Evolutionary conservation across 2,329 filamentous ascomycete species (phyloP).

Genomic region (Pseudogymnoascus sp.): DNA sequence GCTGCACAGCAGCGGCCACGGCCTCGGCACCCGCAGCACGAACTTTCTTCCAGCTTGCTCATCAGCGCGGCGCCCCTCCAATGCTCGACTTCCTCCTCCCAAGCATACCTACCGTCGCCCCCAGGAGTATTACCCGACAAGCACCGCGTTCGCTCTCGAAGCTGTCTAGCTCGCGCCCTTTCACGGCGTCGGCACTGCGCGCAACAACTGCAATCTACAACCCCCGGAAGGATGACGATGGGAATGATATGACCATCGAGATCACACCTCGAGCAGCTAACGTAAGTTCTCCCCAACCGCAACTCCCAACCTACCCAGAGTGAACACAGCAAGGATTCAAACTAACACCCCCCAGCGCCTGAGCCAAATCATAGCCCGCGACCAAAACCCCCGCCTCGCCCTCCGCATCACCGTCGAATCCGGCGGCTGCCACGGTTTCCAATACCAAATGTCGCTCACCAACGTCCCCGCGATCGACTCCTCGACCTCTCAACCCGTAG

Average conservation of each 20-base stretch:
- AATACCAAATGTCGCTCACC: slow-evolving; percentile 88
- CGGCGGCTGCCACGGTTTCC: slow-evolving; percentile 95
- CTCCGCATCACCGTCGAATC: slow-evolving; percentile 89
- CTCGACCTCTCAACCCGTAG: slow-evolving; percentile 19
- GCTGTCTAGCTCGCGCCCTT: slow-evolving; percentile 15
- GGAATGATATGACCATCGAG: slow-evolving; percentile 72
- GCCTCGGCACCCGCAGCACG: slow-evolving; percentile 18
- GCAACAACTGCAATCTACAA: slow-evolving; percentile 53
- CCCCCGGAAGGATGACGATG: slow-evolving; percentile 71
- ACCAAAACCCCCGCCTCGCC: slow-evolving; percentile 69
- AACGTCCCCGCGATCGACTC: slow-evolving; percentile 41
- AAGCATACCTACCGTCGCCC: slow-evolving; percentile 1
- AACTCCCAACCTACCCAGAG: too few species aligned
- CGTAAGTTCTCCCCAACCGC: slow-evolving; percentile 38
- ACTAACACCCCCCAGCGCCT: slow-evolving; percentile 19
- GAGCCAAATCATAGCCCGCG: slow-evolving; percentile 61
- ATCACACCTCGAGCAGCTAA: slow-evolving; percentile 78
- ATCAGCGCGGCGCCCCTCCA: slow-evolving; percentile 19
- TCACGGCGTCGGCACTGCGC: slow-evolving; percentile 18
- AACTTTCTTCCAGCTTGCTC: slow-evolving; percentile 24
- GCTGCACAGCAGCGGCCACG: slow-evolving; percentile 12
- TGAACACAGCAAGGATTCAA: neutral
- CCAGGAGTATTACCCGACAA: neutral
- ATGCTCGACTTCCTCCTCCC: slow-evolving; percentile 26
- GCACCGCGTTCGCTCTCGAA: neutral